phyloP scores from a whole-genome alignment of 2,329 filamentous ascomycete genomes.

The Stagonosporopsis tanaceti region DNA sequence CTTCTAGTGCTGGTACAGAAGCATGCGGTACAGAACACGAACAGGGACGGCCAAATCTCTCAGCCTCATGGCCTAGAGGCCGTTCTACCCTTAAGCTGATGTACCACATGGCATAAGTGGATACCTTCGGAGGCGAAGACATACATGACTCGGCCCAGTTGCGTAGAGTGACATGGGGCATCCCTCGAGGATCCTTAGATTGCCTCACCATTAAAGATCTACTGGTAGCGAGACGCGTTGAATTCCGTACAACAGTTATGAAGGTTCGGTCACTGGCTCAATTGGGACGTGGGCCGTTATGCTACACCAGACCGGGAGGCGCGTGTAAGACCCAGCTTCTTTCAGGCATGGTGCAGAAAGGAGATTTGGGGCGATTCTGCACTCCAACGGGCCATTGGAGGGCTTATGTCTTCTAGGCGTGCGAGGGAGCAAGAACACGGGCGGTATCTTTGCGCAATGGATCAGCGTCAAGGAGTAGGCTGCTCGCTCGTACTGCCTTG shows the following conservation, averaged over 20 bases:
- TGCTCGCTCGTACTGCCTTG: slow-evolving; percentile 1
- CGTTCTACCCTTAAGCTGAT: slow-evolving; percentile 9
- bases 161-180: slow-evolving; percentile 4
- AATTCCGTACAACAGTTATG: slow-evolving; percentile 1
- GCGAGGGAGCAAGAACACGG: background rate
- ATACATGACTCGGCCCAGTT: slow-evolving; percentile 12
- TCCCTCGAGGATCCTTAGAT: background rate
- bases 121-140: slow-evolving; percentile 2
- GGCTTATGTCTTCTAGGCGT: background rate
- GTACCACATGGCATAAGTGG: slow-evolving; percentile 18
- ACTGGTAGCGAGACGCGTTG: slow-evolving; percentile 5
- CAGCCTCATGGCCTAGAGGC: slow-evolving; percentile 9
- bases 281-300: background rate
- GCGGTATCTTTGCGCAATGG: slow-evolving; percentile 1
- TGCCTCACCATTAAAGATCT: slow-evolving; percentile 4
- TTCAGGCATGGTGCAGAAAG: slow-evolving; percentile 5
- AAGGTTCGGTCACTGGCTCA: slow-evolving; percentile 3
- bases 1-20: background rate
- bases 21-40: slow-evolving; percentile 6
- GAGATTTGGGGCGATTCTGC: background rate
- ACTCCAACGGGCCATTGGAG: background rate
- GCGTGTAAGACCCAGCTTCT: background rate
- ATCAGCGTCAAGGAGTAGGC: slow-evolving; percentile 1
- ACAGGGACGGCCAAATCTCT: slow-evolving; percentile 10
- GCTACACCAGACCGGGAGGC: slow-evolving; percentile 1